A percentile compares a stretch with the other conserved stretches of the same genome.
These are phyloP conservation scores for Lasiosphaeria ovina DNA, from an alignment of 495 filamentous ascomycete genomes.

Conservation along the genomic window DNA sequence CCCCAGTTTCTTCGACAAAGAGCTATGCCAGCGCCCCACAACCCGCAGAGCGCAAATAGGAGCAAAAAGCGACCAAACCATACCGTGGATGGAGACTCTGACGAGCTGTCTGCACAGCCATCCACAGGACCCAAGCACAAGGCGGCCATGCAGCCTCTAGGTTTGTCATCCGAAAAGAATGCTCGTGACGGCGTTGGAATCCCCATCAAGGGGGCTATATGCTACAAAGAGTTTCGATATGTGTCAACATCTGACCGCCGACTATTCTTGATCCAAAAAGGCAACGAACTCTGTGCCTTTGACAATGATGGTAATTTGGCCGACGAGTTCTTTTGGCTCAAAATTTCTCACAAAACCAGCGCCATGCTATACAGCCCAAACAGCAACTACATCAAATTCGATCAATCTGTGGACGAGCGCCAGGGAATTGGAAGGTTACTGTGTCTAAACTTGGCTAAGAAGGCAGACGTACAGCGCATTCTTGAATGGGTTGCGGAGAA, in stretches of 20 bases:
- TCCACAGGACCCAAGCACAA: no score
- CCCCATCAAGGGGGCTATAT: constrained; percentile 15
- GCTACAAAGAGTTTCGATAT: constrained; percentile 16
- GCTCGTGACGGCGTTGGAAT: neutral
- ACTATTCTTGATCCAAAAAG: constrained; percentile 3
- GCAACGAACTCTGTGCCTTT: constrained; percentile 20
- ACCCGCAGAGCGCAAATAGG: neutral
- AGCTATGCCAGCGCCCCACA: neutral
- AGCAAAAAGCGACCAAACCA: constrained; percentile 13
- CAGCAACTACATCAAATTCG: constrained; percentile 17
- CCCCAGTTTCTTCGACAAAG: constrained; percentile 8
- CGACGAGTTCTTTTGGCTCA: constrained; percentile 21
- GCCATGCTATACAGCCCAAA: constrained; percentile 10
- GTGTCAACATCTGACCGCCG: neutral
- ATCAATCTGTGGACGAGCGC: constrained; percentile 12
- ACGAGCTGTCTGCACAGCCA: constrained; percentile 6
- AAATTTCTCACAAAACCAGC: constrained; percentile 14
- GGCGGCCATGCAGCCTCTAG: no score
- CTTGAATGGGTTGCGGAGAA: constrained; percentile 9
- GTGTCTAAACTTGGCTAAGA: constrained; percentile 11
- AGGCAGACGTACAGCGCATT: constrained; percentile 8
- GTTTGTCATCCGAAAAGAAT: no score
- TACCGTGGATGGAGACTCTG: constrained; percentile 4
- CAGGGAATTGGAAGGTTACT: constrained; percentile 5
- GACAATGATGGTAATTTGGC: constrained; percentile 5